Conservation (phyloP, 139 green algal species). For the Picochlorum sp. region DNA sequence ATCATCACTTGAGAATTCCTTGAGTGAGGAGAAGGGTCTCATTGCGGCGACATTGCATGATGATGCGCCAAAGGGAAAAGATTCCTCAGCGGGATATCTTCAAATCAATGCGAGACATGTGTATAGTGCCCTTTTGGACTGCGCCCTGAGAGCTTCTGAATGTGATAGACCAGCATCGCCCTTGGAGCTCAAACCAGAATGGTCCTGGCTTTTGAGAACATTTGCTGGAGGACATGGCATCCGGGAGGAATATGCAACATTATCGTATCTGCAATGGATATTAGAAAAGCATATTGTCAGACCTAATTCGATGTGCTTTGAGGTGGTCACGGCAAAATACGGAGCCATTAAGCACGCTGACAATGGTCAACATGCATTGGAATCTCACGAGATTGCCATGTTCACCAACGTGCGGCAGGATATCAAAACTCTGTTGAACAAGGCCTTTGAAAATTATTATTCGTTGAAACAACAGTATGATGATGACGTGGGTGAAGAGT, state of each 20-base stretch:
- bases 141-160: slow-evolving; percentile 25
- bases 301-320: slow-evolving; percentile 34
- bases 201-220: slow-evolving; percentile 41
- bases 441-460: slow-evolving; percentile 48
- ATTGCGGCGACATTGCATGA: too few species aligned
- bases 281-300: slow-evolving; percentile 34
- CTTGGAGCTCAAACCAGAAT: slow-evolving; percentile 28
- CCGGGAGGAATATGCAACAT: slow-evolving; percentile 26
- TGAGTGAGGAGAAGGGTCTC: too few species aligned
- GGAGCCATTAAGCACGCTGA: slow-evolving; percentile 28
- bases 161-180: slow-evolving; percentile 22
- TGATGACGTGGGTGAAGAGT: slow-evolving; percentile 33
- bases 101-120: slow-evolving; percentile 23
- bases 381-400: slow-evolving; percentile 30
- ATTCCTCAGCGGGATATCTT: slow-evolving; percentile 5
- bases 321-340: slow-evolving; percentile 28
- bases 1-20: too few species aligned
- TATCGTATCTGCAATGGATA: slow-evolving; percentile 41
- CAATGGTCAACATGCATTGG: slow-evolving; percentile 13
- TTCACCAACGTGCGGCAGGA: slow-evolving; percentile 23
- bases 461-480: slow-evolving; percentile 25
- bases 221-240: slow-evolving; percentile 35
- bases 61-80: neutral
- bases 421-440: slow-evolving; percentile 34
- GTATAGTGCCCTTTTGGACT: slow-evolving; percentile 40